These are phyloP conservation scores for Pistacia integerrima DNA, from an alignment of 345 rosid genomes.

Conservation along the genomic window DNA sequence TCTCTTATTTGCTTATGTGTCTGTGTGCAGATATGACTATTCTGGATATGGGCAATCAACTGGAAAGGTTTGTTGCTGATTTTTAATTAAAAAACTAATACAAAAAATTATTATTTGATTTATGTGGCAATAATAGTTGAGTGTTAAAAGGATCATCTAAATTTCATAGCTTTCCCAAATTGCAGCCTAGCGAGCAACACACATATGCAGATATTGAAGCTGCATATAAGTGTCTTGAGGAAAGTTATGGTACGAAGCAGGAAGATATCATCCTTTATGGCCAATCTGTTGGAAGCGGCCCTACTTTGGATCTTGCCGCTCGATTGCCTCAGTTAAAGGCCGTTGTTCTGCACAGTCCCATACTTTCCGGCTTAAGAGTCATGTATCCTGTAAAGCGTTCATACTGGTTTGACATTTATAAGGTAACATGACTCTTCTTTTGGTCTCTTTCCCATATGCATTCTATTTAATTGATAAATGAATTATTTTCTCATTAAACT, in stretches of 20 bases:
- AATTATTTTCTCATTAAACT: slow-evolving; percentile 7
- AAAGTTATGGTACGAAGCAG: slow-evolving; percentile 79
- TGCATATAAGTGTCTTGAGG: slow-evolving; percentile 91
- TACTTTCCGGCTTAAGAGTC: slow-evolving; percentile 94
- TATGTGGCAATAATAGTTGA: slow-evolving; percentile 4
- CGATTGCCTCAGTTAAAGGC: slow-evolving; percentile 77
- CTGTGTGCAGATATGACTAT: slow-evolving; percentile 51
- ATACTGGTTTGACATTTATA: slow-evolving; percentile 97
- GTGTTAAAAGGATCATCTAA: slow-evolving; percentile 23
- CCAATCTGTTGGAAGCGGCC: slow-evolving; percentile 99
- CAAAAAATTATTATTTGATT: not conserved
- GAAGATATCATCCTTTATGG: slow-evolving; percentile 95
- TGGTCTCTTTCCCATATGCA: slow-evolving; percentile 8
- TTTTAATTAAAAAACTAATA: not conserved
- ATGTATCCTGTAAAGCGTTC: slow-evolving; percentile 98
- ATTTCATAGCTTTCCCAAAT: slow-evolving; percentile 18
- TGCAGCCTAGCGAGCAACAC: slow-evolving; percentile 97
- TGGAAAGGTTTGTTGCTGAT: slow-evolving; percentile 73
- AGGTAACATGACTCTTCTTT: slow-evolving; percentile 47
- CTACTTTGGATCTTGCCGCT: slow-evolving; percentile 89
- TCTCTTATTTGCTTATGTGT: slow-evolving; percentile 11
- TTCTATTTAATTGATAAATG: slow-evolving; percentile 9
- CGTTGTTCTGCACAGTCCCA: slow-evolving; percentile 94
- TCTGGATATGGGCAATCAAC: slow-evolving; percentile 96
- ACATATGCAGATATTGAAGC: slow-evolving; percentile 99